Conservation (phyloP, 2,329 filamentous ascomycete species). For the Cytospora schulzeri region DNA sequence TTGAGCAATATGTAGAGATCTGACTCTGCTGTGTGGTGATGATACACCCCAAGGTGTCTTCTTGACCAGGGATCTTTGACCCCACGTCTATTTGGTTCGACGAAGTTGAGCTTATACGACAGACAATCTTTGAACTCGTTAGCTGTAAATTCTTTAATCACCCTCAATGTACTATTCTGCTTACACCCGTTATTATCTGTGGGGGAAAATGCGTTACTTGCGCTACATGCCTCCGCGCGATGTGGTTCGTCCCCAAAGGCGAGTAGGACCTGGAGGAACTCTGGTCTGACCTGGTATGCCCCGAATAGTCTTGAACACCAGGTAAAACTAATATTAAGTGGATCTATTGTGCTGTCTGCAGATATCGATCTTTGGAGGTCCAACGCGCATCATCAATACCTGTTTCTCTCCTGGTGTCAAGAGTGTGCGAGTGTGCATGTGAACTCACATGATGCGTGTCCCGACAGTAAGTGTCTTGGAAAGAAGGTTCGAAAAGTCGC, state of each 20-base stretch:
- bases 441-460: constrained; percentile 21
- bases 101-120: constrained; percentile 27
- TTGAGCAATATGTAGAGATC: constrained; percentile 24
- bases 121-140: constrained; percentile 10
- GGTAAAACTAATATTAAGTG: constrained; percentile 15
- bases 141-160: not conserved
- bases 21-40: constrained; percentile 16
- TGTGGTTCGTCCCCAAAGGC: constrained; percentile 27
- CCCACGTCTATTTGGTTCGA: constrained; percentile 21
- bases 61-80: constrained; percentile 23
- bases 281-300: constrained; percentile 9
- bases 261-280: constrained; percentile 22
- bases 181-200: constrained; percentile 3
- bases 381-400: too few species aligned
- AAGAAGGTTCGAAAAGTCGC: not conserved
- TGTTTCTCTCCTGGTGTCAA: too few species aligned
- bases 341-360: constrained; percentile 17
- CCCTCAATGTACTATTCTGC: not conserved
- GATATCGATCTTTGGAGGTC: constrained; percentile 15
- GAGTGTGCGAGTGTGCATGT: too few species aligned
- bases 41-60: constrained; percentile 28
- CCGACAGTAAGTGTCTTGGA: not conserved
- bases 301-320: constrained; percentile 16
- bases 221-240: constrained; percentile 25
- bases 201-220: constrained; percentile 14